Percentiles rank a stretch among this genome's conserved stretches.
phyloP scores from a whole-genome alignment of 108 stramenopile species.

The Stephanodiscus triporus region DNA sequence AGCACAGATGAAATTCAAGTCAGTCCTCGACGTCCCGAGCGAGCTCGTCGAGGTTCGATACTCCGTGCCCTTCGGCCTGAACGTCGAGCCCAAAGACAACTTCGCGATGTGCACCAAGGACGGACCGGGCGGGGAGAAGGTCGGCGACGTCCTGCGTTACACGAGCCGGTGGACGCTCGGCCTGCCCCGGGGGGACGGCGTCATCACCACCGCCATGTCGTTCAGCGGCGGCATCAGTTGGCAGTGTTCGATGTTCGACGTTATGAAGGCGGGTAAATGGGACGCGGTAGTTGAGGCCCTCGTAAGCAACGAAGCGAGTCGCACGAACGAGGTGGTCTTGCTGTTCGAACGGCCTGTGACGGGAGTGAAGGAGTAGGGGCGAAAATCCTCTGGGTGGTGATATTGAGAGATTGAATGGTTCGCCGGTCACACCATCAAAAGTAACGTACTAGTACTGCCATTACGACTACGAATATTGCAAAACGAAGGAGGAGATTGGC shows the following conservation, averaged over 20 bases:
- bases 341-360: slow-evolving; percentile 74
- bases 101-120: slow-evolving; percentile 77
- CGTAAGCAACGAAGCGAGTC: slow-evolving; percentile 59
- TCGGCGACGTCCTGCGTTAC: slow-evolving; percentile 76
- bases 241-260: slow-evolving; percentile 83
- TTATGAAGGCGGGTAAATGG: slow-evolving; percentile 70
- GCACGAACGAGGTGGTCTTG: slow-evolving; percentile 84
- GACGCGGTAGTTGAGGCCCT: slow-evolving; percentile 77
- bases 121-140: slow-evolving; percentile 67
- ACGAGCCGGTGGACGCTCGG: slow-evolving; percentile 84
- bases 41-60: slow-evolving; percentile 80
- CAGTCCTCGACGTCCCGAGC: slow-evolving; percentile 60
- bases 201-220: slow-evolving; percentile 68
- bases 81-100: slow-evolving; percentile 68
- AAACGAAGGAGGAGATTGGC: not conserved
- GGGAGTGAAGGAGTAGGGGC: not conserved
- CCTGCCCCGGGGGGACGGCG: slow-evolving; percentile 77
- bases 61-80: slow-evolving; percentile 74
- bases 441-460: not conserved
- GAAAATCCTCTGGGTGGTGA: too few relatives aligned
- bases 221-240: slow-evolving; percentile 75
- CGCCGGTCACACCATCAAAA: not conserved
- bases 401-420: too few relatives aligned
- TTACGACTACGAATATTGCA: not conserved
- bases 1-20: slow-evolving; percentile 64